Base-by-base conservation (phyloP, 345 rosid species). In the Aethionema arabicum region DNA sequence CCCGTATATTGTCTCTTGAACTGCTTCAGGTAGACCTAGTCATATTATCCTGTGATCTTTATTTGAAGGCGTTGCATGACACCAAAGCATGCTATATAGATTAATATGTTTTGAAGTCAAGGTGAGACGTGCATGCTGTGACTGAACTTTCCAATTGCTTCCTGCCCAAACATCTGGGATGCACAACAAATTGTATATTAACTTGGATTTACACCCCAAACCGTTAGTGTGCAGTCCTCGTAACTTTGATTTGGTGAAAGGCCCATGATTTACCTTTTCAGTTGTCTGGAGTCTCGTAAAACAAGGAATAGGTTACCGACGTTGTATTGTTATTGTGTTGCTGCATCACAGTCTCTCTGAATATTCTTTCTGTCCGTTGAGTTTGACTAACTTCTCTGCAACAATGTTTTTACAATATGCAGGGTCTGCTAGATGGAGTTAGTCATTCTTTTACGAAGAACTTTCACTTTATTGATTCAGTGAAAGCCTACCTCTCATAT, bases 391-490 rank as follows among this genome's bases (percentile, higher is more conserved):
- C 33, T 51, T 42, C 56, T 50, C 54, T 41, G 65, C 55, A 12
- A 65, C 7, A 60, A 39, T 59, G 64, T 55, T 64, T 57, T 42
- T 57, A 48, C 60, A 52, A 70, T 21, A 53, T 78, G 74, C 90
- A 93, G 99, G 97, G 95, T 36, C 52, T 93, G 76, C 77, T 93
- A 68, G 96, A 86, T 79, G 99, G 97, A 54, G 95, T 93, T 79
- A 84, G 87, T 77, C 85, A 83, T 78, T 90, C 97, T 32, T 87
- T 87, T 77, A 85, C 96, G 12, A 87, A 87, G 83, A 84, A 90
- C 70, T 87, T 90, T 67, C 95, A 93, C 77, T 90, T 93, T 75
- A 93, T 93, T 67, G 99, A 93, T 75, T 93, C 99, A 32, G 92
- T 93, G 59, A 93, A 93, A 87, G 96, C 97, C 31, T 90, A 90